Evolutionary conservation across 495 filamentous ascomycete genomes (phyloP).

Genomic region (Delitschia confertaspora): DNA sequence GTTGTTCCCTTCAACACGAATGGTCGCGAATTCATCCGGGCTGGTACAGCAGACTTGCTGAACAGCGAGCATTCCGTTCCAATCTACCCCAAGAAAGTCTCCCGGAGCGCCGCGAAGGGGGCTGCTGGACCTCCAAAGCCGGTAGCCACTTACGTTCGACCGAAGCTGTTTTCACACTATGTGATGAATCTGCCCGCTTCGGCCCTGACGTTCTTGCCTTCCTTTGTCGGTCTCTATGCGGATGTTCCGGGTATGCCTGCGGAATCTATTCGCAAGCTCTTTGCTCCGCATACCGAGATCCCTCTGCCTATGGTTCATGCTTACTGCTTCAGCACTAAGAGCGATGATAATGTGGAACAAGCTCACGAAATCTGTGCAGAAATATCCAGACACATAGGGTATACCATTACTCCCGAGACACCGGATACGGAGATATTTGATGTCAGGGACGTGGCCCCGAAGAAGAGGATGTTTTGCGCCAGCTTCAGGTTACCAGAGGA

Average conservation of each 20-base stretch:
- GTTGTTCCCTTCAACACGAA: slow-evolving; percentile 73
- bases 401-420: slow-evolving; percentile 51
- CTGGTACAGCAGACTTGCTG: slow-evolving; percentile 55
- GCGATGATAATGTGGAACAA: slow-evolving; percentile 55
- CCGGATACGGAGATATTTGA: slow-evolving; percentile 55
- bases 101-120: slow-evolving; percentile 21
- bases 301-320: slow-evolving; percentile 78
- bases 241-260: slow-evolving; percentile 6
- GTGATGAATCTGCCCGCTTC: slow-evolving; percentile 94
- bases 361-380: slow-evolving; percentile 58
- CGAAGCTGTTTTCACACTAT: slow-evolving; percentile 69
- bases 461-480: slow-evolving; percentile 94
- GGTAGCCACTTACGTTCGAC: slow-evolving; percentile 37
- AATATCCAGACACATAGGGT: slow-evolving; percentile 53
- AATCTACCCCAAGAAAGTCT: slow-evolving; percentile 6
- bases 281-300: slow-evolving; percentile 47
- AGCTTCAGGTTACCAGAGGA: slow-evolving; percentile 74
- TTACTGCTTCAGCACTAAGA: slow-evolving; percentile 77
- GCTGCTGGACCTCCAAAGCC: slow-evolving; percentile 11
- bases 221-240: slow-evolving; percentile 72
- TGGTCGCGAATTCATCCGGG: slow-evolving; percentile 68
- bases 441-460: slow-evolving; percentile 81
- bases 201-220: slow-evolving; percentile 75
- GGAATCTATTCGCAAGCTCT: slow-evolving; percentile 51
- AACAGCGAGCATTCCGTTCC: slow-evolving; percentile 27